These are phyloP conservation scores for Bauhinia variegata DNA, from an alignment of 306 rosid species.

Conservation along the genomic window DNA sequence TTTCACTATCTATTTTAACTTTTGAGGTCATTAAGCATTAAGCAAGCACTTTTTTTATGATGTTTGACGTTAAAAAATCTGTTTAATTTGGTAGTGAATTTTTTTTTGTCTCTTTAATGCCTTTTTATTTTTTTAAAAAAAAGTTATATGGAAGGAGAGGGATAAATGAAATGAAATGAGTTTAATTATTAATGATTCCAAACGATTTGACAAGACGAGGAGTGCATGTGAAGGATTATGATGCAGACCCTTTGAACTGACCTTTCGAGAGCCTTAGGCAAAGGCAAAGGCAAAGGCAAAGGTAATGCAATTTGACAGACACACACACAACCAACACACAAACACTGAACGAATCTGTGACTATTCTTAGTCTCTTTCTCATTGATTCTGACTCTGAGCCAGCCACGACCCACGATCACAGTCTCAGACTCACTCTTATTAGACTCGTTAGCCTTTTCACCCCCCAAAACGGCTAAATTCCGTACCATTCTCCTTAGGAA, in stretches of 20 bases:
- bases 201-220: conserved; percentile 65
- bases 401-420: background rate
- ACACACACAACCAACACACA: background rate
- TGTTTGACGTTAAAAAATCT: too few species aligned
- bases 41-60: too few species aligned
- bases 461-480: conserved; percentile 43
- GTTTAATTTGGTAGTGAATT: too few species aligned
- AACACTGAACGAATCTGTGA: too few species aligned
- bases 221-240: conserved; percentile 51
- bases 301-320: background rate
- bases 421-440: too few species aligned
- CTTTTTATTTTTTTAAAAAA: too few species aligned
- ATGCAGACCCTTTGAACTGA: conserved; percentile 66
- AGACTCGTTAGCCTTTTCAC: conserved; percentile 27
- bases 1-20: too few species aligned
- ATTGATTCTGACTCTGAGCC: background rate
- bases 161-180: background rate
- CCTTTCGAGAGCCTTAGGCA: conserved; percentile 33
- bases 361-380: background rate
- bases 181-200: conserved; percentile 39
- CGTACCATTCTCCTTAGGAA: conserved; percentile 25
- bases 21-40: too few species aligned
- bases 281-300: too few species aligned
- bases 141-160: too few species aligned
- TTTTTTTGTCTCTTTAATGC: too few species aligned